Percentiles rank a stretch among this genome's conserved stretches.
These are phyloP conservation scores for Ophiostoma triangulosporum DNA, from an alignment of 2,329 filamentous ascomycete species.

Conservation along the genomic window DNA sequence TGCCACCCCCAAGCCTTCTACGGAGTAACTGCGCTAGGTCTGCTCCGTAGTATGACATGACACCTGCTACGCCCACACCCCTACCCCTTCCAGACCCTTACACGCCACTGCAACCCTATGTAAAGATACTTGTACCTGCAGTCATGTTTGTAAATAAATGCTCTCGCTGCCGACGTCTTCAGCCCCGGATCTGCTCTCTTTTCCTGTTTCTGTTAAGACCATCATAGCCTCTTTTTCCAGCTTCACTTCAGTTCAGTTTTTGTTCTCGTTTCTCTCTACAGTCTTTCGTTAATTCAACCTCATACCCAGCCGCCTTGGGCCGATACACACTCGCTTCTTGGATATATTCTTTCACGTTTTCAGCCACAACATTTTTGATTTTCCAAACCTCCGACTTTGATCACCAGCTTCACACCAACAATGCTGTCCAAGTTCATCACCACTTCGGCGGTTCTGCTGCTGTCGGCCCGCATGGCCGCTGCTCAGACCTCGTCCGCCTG, in stretches of 20 bases:
- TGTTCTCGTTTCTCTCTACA: not conserved
- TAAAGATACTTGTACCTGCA: too few species aligned
- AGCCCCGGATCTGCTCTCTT: not conserved
- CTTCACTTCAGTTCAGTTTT: conserved; percentile 1
- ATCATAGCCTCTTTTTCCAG: not conserved
- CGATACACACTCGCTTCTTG: conserved; percentile 5
- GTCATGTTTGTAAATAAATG: not conserved
- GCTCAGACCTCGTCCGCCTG: conserved; percentile 45
- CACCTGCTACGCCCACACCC: too few species aligned
- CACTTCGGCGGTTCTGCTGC: conserved; percentile 33
- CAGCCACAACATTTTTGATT: not conserved
- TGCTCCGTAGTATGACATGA: too few species aligned
- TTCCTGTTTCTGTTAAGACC: not conserved
- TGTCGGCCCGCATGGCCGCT: conserved; percentile 31
- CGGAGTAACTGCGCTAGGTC: too few species aligned
- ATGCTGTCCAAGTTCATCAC: conserved; percentile 35
- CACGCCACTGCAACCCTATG: too few species aligned
- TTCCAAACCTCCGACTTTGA: not conserved
- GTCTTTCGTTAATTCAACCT: not conserved
- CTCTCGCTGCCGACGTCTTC: conserved; percentile 4
- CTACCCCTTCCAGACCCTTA: too few species aligned
- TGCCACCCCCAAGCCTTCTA: too few species aligned
- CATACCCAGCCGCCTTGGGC: not conserved
- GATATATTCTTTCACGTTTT: not conserved
- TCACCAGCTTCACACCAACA: conserved; percentile 9